Percentiles rank a stretch among this genome's conserved stretches.
Conservation (phyloP, 1,284 basidiomycete genomes). For the Malassezia caprae region DNA sequence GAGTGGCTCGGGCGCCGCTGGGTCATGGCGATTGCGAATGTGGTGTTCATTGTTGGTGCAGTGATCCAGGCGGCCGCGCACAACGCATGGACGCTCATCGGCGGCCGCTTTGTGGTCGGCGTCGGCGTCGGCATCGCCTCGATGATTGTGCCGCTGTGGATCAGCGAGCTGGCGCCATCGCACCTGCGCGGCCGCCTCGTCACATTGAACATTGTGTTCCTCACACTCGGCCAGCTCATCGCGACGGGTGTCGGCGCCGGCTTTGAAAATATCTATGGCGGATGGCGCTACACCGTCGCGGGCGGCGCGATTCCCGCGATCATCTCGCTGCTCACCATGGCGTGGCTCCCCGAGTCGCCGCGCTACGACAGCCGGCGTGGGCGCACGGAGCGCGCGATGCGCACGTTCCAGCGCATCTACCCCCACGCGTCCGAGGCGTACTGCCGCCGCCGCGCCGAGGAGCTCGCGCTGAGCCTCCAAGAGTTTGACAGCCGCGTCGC, state of each 20-base stretch:
- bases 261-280: constrained; percentile 24
- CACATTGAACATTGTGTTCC: constrained; percentile 46
- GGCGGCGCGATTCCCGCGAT: constrained; percentile 45
- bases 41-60: constrained; percentile 37
- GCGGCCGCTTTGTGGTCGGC: constrained; percentile 50
- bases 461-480: constrained; percentile 35
- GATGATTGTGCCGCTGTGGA: constrained; percentile 48
- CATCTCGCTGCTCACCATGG: constrained; percentile 33
- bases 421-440: constrained; percentile 32
- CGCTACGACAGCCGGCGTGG: constrained; percentile 43
- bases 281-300: constrained; percentile 49
- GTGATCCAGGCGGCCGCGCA: constrained; percentile 47
- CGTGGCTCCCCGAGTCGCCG: constrained; percentile 47
- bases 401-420: constrained; percentile 37
- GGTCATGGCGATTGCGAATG: constrained; percentile 21
- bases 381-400: constrained; percentile 28
- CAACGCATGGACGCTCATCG: constrained; percentile 46
- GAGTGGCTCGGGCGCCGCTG: constrained; percentile 18
- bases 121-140: constrained; percentile 47
- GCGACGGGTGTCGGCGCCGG: constrained; percentile 40
- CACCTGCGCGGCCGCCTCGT: constrained; percentile 49
- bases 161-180: constrained; percentile 49
- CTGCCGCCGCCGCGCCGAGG: constrained; percentile 43
- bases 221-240: constrained; percentile 49
- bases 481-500: not conserved